Conservation (phyloP, 768 basidiomycete genomes). For the Naganishia friedmannii region DNA sequence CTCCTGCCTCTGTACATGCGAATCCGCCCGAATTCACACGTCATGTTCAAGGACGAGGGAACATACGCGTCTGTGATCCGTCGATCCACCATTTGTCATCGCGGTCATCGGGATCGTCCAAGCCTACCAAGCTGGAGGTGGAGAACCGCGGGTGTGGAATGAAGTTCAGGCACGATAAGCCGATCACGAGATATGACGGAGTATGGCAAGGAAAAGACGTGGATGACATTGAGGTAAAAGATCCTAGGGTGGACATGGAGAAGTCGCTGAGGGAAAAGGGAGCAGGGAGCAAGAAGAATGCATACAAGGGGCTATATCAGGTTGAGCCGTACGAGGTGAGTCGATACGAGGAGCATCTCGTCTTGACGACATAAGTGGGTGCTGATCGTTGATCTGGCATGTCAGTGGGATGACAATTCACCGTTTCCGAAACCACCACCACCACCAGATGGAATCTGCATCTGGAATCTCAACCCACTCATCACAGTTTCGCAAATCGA, state of each 20-base stretch:
- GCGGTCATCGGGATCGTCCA: not conserved
- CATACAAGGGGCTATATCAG: constrained; percentile 18
- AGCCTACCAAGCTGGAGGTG: not conserved
- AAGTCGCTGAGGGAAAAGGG: constrained; percentile 19
- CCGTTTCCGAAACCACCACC: constrained; percentile 69
- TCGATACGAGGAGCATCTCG: not conserved
- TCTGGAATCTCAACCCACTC: constrained; percentile 69
- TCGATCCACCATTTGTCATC: not conserved
- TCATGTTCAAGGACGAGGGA: constrained; percentile 2
- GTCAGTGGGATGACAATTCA: constrained; percentile 72
- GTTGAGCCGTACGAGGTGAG: constrained; percentile 21
- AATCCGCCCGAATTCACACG: constrained; percentile 19
- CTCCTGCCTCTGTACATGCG: not conserved
- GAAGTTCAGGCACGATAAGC: constrained; percentile 15
- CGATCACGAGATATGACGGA: constrained; percentile 8
- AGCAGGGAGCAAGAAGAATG: constrained; percentile 27
- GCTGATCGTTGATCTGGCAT: constrained; percentile 7
- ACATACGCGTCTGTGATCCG: not conserved
- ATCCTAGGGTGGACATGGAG: constrained; percentile 26
- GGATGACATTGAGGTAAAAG: constrained; percentile 15
- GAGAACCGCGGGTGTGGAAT: constrained; percentile 1
- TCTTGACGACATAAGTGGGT: not conserved
- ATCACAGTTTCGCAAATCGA: constrained; percentile 66
- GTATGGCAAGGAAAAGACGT: constrained; percentile 13
- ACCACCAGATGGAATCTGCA: constrained; percentile 60